A percentile compares a stretch with the other conserved stretches of the same genome.
Evolutionary conservation across 129 eudicot species (phyloP).

Genomic region (Flaveria trinervia): DNA sequence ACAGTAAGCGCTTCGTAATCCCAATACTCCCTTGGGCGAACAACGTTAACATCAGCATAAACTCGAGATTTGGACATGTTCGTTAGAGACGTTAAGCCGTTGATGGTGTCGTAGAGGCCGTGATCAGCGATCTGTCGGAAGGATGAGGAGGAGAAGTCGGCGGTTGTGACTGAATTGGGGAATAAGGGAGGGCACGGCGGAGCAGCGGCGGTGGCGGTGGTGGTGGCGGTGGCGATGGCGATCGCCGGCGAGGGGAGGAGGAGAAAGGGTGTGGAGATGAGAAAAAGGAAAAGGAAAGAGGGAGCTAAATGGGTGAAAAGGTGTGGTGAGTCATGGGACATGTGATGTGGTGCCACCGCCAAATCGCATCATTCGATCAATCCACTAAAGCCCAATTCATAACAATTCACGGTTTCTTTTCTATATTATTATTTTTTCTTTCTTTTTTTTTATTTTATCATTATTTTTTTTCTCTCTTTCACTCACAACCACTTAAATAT

Average conservation of each 20-base stretch:
- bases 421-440: too few species aligned
- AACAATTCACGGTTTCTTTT: too few species aligned
- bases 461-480: too few species aligned
- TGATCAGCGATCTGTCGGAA: conserved; percentile 31
- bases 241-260: conserved; percentile 36
- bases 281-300: conserved; percentile 23
- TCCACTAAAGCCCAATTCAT: too few species aligned
- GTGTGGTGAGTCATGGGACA: conserved; percentile 31
- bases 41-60: conserved; percentile 80
- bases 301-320: conserved; percentile 17
- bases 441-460: too few species aligned
- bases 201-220: conserved; percentile 32
- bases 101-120: conserved; percentile 30
- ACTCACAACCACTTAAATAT: too few species aligned
- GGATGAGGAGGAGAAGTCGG: conserved; percentile 20
- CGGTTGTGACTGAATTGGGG: conserved; percentile 16
- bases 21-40: conserved; percentile 93
- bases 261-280: conserved; percentile 26
- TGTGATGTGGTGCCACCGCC: conserved; percentile 35
- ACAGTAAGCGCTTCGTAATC: conserved; percentile 92
- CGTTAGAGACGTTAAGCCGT: conserved; percentile 22
- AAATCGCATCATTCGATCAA: not conserved
- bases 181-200: conserved; percentile 29
- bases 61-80: conserved; percentile 89
- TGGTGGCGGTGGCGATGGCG: conserved; percentile 33